Base-by-base conservation (phyloP, 306 rosid species). In the Datisca glomerata region DNA sequence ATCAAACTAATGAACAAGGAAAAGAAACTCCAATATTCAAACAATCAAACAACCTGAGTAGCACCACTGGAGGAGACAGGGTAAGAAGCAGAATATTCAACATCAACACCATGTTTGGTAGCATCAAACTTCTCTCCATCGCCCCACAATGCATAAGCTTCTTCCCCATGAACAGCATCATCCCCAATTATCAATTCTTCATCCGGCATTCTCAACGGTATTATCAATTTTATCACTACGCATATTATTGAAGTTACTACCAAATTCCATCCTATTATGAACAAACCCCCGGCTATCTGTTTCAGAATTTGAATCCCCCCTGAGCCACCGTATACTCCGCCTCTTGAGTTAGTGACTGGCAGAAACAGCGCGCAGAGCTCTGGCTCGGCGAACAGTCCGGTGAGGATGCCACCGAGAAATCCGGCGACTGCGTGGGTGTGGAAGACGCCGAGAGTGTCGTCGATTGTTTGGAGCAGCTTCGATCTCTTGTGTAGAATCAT, bases 141-240 rank as follows among this genome's bases (percentile, higher is more conserved):
- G 2, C 43, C 43, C 43, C 43, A 37, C 2, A 37, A 17, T 1
- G 52, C 52, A 21, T 60, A 50, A 24, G 66, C 52, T 29, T 43
- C 53, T 21, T 60, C 53, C 23, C 47, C 31, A 5, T 35, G 64
- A 28, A 46, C 55, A 28, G 64, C 64, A 38, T 57, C 55, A 2
- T 57, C 56, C 24, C 56, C 64, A 29, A 40, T 21, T 5, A 12
- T 1, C 8, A 48, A 32, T 42, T 57, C 49, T 17, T 40, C 41
- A 7, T 57, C 42, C 0, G 49, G 11, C 56, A 47, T 47, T 12
- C 35, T 24, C 12, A 47, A 33, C 16, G 47, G 56, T 8, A 47
- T 28, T 20, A 13, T 2, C 18, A 47, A 12, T 28, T 17, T 57
- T 14, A 57, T 47, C 14, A 21, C n/a, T 12, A 12, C 12, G 34